Conservation (phyloP, 2,329 filamentous ascomycete genomes). For the Raffaelea ambrosiae region DNA sequence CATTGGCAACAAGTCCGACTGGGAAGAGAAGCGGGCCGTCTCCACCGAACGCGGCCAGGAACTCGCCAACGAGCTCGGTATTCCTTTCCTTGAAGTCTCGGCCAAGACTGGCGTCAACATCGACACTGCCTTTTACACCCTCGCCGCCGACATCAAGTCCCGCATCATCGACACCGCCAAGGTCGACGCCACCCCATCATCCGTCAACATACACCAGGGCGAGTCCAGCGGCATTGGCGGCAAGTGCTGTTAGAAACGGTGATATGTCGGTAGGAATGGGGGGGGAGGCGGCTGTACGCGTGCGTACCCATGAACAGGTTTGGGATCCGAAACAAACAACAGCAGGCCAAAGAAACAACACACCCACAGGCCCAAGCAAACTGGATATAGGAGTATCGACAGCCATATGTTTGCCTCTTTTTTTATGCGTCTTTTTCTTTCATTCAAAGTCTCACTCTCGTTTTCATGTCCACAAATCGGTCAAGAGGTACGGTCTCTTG, state of each 20-base stretch:
- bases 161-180: conserved; percentile 87
- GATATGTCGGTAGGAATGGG: not conserved
- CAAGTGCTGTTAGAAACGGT: conserved; percentile 64
- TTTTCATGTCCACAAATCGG: no score
- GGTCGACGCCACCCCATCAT: conserved; percentile 52
- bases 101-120: conserved; percentile 99
- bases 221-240: conserved; percentile 46
- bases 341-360: no score
- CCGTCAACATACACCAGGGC: conserved; percentile 57
- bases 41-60: conserved; percentile 89
- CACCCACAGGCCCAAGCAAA: no score
- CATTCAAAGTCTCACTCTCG: no score
- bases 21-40: conserved; percentile 97
- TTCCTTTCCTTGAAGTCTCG: conserved; percentile 96
- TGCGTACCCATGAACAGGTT: no score
- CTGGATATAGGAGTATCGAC: no score
- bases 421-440: no score
- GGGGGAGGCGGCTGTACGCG: no score
- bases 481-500: no score
- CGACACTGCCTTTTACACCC: conserved; percentile 94
- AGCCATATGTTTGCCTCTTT: no score
- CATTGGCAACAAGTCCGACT: conserved; percentile 99
- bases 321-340: no score
- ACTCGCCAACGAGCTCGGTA: conserved; percentile 89
- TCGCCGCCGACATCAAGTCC: conserved; percentile 97